phyloP scores from a whole-genome alignment of 257 asterid genomes.

The Solanum tarapatanum region DNA sequence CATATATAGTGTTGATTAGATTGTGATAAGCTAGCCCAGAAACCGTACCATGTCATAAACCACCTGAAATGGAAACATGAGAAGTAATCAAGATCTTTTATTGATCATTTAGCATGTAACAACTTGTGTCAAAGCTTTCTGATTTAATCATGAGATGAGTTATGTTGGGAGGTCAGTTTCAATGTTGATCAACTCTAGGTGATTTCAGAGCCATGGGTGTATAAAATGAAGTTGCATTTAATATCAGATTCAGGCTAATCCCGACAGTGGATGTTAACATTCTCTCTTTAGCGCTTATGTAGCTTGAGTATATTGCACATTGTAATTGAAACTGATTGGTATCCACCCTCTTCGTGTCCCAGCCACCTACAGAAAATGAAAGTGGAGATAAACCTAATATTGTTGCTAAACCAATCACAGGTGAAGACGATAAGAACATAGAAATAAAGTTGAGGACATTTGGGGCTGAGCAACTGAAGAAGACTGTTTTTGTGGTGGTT shows the following conservation, averaged over 20 bases:
- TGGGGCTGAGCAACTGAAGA: constrained; percentile 39
- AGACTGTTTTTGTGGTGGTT: constrained; percentile 60
- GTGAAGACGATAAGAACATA: constrained; percentile 76
- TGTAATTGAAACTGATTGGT: not conserved
- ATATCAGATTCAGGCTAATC: not conserved
- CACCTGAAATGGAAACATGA: not conserved
- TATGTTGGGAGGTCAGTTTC: not conserved
- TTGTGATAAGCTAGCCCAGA: not conserved
- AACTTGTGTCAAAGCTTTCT: not conserved
- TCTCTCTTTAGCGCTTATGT: not conserved
- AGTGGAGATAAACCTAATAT: not conserved
- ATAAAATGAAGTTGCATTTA: not conserved
- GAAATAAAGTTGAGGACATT: constrained; percentile 64
- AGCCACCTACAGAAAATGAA: not conserved
- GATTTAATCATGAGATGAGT: not conserved
- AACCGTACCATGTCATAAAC: not conserved
- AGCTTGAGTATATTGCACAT: not conserved
- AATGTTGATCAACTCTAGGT: not conserved
- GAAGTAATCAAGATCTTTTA: not conserved
- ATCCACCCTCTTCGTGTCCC: not conserved
- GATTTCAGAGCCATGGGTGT: not conserved
- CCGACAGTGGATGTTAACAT: not conserved
- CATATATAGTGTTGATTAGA: not conserved
- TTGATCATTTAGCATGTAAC: not conserved
- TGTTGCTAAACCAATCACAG: constrained; percentile 27